Base-by-base conservation (phyloP, 2,329 filamentous ascomycete species). In the Cladophialophora chaetospira region DNA sequence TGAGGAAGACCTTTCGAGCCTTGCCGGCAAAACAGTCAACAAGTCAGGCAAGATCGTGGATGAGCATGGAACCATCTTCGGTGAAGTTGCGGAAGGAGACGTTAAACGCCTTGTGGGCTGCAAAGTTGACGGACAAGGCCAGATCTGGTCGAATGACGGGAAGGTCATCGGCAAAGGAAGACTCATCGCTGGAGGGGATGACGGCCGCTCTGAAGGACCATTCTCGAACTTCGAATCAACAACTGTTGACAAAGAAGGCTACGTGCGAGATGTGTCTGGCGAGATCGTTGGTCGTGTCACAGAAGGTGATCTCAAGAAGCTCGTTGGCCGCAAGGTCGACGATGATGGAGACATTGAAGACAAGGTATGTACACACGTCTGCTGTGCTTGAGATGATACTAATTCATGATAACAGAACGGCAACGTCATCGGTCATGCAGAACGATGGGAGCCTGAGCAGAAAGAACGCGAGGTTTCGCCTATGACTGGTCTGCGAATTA, bases 311-410 rank as follows among this genome's bases (percentile, higher is more conserved):
- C 68, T 79, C 6, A 85, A 85, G 72, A 79, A 79, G 53, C 78
- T 89, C 23, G 79, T 82, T 55, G 87, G 86, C 25, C 86, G 85
- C 69, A 72, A 78, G 31, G 85, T 89, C 19, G 86, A 89, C 55
- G 76, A 85, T 28, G 86, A 89, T 57, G 87, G 87, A 10, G 87
- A 89, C 44, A 81, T 89, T 28, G 72, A 86, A 3, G 86, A 89
- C 67, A 83, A 81, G n/a, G n/a, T n/a, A n/a, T n/a, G n/a, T n/a
- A n/a, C n/a, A n/a, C n/a, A n/a, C n/a, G n/a, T n/a, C n/a, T n/a
- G n/a, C n/a, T n/a, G n/a, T n/a, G n/a, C n/a, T n/a, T n/a, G n/a
- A n/a, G n/a, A n/a, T n/a, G n/a, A n/a, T n/a, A n/a, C n/a, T n/a
- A n/a, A n/a, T n/a, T n/a, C n/a, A n/a, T n/a, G n/a, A n/a, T n/a